Base-by-base conservation (phyloP, 139 green algal species). In the Chlorella sp. region DNA sequence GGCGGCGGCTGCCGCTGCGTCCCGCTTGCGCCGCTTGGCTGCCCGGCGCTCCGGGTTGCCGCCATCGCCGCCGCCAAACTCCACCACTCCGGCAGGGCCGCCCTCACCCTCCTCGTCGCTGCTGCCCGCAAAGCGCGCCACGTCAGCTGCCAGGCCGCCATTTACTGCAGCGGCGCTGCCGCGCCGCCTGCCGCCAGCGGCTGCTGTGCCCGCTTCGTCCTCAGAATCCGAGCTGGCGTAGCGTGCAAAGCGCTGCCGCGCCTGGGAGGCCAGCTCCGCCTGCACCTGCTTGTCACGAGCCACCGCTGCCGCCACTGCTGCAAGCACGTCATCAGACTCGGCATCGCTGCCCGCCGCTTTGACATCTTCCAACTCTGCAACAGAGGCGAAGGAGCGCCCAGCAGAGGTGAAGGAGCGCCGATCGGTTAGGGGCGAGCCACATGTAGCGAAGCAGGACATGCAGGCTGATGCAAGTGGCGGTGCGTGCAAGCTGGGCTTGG, bases 301-400 rank as follows among this genome's bases (percentile, higher is more conserved):
- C 43, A 88, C n/a, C 16, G 54, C 73, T 24, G 85, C 67, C 8
- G 46, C 60, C 51, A 85, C 85, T 28, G 69, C 85, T 32, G 85
- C 76, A 3, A 30, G 14, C 14, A 88, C 75, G 19, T 89, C 86
- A 3, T 58, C 80, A 20, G 43, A 26, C 19, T 89, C 85, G 28
- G 69, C 80, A 14, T 87, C 86, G n/a, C 54, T 76, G 46, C 62
- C 67, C 3, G 65, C 58, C 28, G 64, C 70, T 26, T 24, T 70
- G 7, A 86, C 64, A 13, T 90, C 83, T 40, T 90, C 87, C 43
- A 81, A 46, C 11, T 90, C 86, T 86, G 82, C 81, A 51, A 14
- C n/a, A 30, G 1, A 2, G 9, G 28, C 11, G 73, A 8, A 24
- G 34, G 48, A n/a, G 11, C 8, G 34, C 30, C 32, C n/a, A n/a